Evolutionary conservation across 345 rosid species (phyloP), one percentile per base, ranked within the genome.

Genomic region (Eucalyptus albens): DNA sequence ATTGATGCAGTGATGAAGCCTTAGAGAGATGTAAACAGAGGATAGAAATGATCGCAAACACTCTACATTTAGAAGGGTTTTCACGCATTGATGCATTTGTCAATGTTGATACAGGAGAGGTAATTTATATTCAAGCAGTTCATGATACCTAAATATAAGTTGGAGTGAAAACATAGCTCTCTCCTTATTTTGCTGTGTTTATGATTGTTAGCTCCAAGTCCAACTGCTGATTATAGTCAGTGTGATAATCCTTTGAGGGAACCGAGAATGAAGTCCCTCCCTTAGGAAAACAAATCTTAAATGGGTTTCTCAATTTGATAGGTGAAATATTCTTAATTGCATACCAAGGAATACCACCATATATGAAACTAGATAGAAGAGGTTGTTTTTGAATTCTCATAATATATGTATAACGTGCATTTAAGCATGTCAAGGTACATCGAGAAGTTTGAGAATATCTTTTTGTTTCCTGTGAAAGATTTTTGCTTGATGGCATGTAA

Each of bases 81-180:
- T 95, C 99, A 80, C 93, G 99, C 87, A 94, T 97, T 17, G 99
- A 97, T 90, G 98, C 99, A 91, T 97, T 97, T 87, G 97, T 95
- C 89, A 93, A 97, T 77, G 98, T 95, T 87, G 99, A 97, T 83
- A 94, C 88, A 82, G 99, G 99, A 93, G 99, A 97, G 98, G 99
- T 97, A 94, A 49, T 92, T 86, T 47, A 6, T 29, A 31, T 26
- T 33, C 40, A 60, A 10, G 31, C 22, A 24, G 51, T 53, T 6
- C 88, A 87, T 26, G 51, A 6, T 59, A 42, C 53, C 31, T 60
- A 27, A 87, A 40, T 77, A 21, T 77, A 40, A 77, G 85, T 77
- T 40, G 85, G 85, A 77, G 29, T 11, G 47, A 77, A 21, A 77
- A 10, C 85, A 40, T 40, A 11, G 27, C 47, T 77, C 24, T 77